A percentile compares a stretch with the other conserved stretches of the same genome.
Conservation (phyloP, 768 basidiomycete species). For the Boletus sensibilis region DNA sequence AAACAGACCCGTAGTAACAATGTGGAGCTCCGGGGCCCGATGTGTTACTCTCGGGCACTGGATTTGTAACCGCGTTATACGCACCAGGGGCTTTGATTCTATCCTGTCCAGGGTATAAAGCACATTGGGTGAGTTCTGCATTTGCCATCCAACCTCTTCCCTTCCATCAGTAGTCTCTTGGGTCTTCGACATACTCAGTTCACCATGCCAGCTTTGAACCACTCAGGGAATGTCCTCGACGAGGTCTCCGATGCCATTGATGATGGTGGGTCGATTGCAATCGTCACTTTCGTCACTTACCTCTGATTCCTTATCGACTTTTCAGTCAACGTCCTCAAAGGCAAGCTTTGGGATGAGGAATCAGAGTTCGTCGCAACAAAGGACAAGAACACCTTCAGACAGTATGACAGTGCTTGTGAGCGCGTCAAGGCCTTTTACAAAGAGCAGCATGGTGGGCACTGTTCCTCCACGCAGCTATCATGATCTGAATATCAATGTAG, state of each 20-base stretch:
- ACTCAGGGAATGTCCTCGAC: constrained; percentile 39
- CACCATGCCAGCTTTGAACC: constrained; percentile 28
- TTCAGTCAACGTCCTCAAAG: constrained; percentile 69
- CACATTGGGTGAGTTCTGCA: background rate
- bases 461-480: background rate
- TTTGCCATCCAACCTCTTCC: constrained; percentile 2
- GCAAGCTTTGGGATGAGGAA: constrained; percentile 54
- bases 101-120: constrained; percentile 24
- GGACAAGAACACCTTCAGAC: constrained; percentile 67
- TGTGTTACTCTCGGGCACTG: constrained; percentile 17
- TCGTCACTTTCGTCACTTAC: background rate
- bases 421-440: constrained; percentile 77
- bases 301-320: background rate
- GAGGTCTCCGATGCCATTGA: constrained; percentile 48
- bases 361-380: constrained; percentile 57
- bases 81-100: constrained; percentile 2
- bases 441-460: constrained; percentile 65
- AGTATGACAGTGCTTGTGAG: constrained; percentile 75
- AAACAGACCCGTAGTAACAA: constrained; percentile 13
- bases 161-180: background rate
- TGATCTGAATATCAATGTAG: constrained; percentile 35
- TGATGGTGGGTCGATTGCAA: constrained; percentile 36
- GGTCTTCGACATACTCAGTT: background rate
- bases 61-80: constrained; percentile 13
- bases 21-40: constrained; percentile 21